phyloP scores from a whole-genome alignment of 2,329 filamentous ascomycete genomes.

The Penicillium sp. region DNA sequence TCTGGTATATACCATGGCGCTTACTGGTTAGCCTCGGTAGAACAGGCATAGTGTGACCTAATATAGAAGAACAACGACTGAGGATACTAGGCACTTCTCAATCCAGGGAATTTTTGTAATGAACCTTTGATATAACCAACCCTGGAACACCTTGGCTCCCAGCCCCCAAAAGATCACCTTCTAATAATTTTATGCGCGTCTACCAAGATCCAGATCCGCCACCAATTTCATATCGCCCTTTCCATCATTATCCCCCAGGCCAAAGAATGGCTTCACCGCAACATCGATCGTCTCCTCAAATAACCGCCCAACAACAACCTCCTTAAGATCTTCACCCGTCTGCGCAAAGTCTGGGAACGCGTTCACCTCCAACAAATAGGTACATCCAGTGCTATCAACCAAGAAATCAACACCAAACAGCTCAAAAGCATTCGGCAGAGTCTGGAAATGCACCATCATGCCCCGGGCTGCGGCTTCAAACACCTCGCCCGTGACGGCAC shows the following conservation, averaged over 20 bases:
- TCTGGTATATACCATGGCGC: not conserved
- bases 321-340: constrained; percentile 73
- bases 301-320: constrained; percentile 68
- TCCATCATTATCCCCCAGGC: constrained; percentile 20
- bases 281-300: constrained; percentile 72
- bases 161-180: not conserved
- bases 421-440: constrained; percentile 85
- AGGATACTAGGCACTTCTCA: not conserved
- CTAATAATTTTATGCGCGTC: constrained; percentile 11
- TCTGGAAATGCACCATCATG: constrained; percentile 90
- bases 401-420: constrained; percentile 90
- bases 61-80: not conserved
- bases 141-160: not conserved
- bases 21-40: not conserved
- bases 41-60: not conserved
- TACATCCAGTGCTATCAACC: constrained; percentile 63
- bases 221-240: constrained; percentile 39
- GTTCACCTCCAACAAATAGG: constrained; percentile 88
- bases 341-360: constrained; percentile 95
- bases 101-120: not conserved
- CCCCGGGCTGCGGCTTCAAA: constrained; percentile 84
- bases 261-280: constrained; percentile 70
- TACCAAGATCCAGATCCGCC: constrained; percentile 42
- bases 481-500: constrained; percentile 68
- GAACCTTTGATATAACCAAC: not conserved